Evolutionary conservation across 2,329 filamentous ascomycete genomes (phyloP), one percentile per base, ranked within the genome.

Genomic region (Ophiostoma ulmi): DNA sequence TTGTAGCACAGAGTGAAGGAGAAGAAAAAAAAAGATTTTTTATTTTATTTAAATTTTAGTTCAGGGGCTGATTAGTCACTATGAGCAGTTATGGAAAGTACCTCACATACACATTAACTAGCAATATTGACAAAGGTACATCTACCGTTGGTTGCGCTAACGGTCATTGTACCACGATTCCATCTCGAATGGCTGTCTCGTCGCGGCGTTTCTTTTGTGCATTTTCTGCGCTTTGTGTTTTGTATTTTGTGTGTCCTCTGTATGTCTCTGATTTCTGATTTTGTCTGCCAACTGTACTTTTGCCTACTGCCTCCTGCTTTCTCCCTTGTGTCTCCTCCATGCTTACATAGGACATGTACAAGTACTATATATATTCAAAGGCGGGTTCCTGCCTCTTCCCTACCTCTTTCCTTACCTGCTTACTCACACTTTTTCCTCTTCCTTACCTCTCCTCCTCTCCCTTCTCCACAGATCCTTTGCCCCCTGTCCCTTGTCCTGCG

Each of bases 141-240:
- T 58, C 52, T 31, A 22, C 52, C 52, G 52, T 58, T 58, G 22
- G 5, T 11, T 13, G 22, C n/a, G 52, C 52, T 31, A 58, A 58
- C 52, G 52, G 52, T 58, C 22, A 3, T 58, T 58, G 52, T 58
- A 8, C 52, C 52, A 22, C 52, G 52, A 26, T 22, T 58, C 52
- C 52, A 58, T 58, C n/a, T 17, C 52, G n/a, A 26, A 58, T 58
- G 52, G 52, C 48, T 58, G 52, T 31, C 52, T 58, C 52, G 52
- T 58, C 52, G 52, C 52, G 22, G 52, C 52, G 22, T 58, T 13
- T 31, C 22, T 26, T 58, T 26, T 58, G n/a, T 58, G 22, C 52
- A 0, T 26, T 58, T n/a, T 26, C 7, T 11, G 7, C 1, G 48
- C 1, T 10, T 44, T 13, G n/a, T 26, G 11, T 26, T 8, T 13